Evolutionary conservation across 1,284 basidiomycete species (phyloP).

Genomic region (Limonomyces culmigenus): DNA sequence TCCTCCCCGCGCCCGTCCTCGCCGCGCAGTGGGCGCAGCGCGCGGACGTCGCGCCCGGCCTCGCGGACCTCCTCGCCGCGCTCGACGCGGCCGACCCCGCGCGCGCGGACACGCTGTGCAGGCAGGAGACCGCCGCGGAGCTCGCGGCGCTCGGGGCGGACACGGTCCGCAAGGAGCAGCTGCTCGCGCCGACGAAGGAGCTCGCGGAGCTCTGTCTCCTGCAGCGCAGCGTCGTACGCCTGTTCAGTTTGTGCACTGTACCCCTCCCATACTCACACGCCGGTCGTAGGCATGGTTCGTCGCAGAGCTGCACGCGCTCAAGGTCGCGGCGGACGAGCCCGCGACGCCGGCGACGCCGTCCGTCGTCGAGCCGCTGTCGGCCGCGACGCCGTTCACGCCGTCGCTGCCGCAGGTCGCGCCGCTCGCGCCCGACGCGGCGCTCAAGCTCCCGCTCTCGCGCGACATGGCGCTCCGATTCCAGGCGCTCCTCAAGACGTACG

Average conservation of each 20-base stretch:
- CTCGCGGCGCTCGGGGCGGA: constrained; percentile 38
- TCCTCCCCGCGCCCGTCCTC: constrained; percentile 34
- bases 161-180: constrained; percentile 40
- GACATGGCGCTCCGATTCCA: constrained; percentile 91
- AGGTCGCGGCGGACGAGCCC: constrained; percentile 38
- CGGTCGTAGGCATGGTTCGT: constrained; percentile 69
- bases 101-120: constrained; percentile 38
- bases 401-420: constrained; percentile 23
- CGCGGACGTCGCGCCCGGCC: constrained; percentile 58
- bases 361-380: constrained; percentile 29
- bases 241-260: too few species aligned
- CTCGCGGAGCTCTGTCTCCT: constrained; percentile 66
- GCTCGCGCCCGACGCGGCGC: constrained; percentile 23
- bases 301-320: constrained; percentile 46
- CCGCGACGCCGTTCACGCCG: constrained; percentile 31
- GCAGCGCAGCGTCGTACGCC: constrained; percentile 72
- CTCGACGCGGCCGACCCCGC: constrained; percentile 25
- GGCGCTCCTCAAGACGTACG: constrained; percentile 78
- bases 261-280: too few species aligned
- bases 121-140: constrained; percentile 67
- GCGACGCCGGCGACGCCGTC: constrained; percentile 32
- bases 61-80: constrained; percentile 40
- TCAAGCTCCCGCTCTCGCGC: constrained; percentile 62
- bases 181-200: constrained; percentile 67
- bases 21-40: constrained; percentile 79